Evolutionary conservation across 164 flowering plant species (phyloP).

Genomic region (Cinnamomum micranthum): DNA sequence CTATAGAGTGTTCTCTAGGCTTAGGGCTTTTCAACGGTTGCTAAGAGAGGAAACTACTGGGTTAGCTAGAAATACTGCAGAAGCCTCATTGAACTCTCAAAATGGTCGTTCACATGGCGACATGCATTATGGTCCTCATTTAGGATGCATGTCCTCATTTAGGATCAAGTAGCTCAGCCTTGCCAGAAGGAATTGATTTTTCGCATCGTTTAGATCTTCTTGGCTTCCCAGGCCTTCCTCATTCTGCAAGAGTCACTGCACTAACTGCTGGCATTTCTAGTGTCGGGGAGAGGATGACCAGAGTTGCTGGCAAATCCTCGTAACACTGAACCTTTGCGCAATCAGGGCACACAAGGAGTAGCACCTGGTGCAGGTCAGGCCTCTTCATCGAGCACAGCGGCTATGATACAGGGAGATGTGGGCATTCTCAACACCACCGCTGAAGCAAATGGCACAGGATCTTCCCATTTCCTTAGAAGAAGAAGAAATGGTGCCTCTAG

Average conservation of each 20-base stretch:
- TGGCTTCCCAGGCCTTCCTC: conserved; percentile 5
- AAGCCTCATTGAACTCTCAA: not conserved
- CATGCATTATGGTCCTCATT: conserved; percentile 7
- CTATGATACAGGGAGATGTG: conserved; percentile 27
- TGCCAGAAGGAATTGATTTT: conserved; percentile 20
- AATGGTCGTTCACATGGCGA: conserved; percentile 3
- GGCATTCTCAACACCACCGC: conserved; percentile 16
- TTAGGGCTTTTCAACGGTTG: conserved; percentile 17
- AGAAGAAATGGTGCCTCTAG: conserved; percentile 23
- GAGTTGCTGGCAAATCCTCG: conserved; percentile 11
- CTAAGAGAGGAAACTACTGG: conserved; percentile 15
- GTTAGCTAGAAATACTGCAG: conserved; percentile 11
- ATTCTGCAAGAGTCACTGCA: conserved; percentile 24
- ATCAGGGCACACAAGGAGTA: conserved; percentile 11
- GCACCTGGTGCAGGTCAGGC: conserved; percentile 22
- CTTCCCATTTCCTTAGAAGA: conserved; percentile 20
- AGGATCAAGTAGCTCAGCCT: conserved; percentile 11
- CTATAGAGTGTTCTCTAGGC: conserved; percentile 15
- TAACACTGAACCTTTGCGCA: conserved; percentile 2
- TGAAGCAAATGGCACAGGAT: conserved; percentile 23
- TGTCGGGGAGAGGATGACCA: conserved; percentile 13
- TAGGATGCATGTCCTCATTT: conserved; percentile 11
- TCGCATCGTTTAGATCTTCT: conserved; percentile 11
- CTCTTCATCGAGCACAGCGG: conserved; percentile 33
- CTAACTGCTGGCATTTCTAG: conserved; percentile 14